Base-by-base conservation (phyloP, 2,329 filamentous ascomycete species). In the Neonectria sp. region DNA sequence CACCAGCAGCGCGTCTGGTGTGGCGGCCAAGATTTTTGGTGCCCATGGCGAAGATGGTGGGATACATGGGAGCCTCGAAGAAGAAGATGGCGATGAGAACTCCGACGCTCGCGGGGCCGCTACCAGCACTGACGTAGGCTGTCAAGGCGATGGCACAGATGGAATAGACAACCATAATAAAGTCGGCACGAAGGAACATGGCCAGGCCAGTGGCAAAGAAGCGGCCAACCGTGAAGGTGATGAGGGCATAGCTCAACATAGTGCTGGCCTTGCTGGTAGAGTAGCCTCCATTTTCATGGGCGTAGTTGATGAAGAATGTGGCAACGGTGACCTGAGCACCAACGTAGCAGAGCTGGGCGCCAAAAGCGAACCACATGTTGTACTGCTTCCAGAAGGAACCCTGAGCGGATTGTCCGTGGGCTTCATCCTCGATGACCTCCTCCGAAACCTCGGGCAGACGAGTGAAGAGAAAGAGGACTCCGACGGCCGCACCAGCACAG, bases 31-130 rank as follows among this genome's bases (percentile, higher is more conserved):
- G 85, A 7, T 92, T 92, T 21, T 91, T 87, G 82, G 94, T 93
- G 21, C 92, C 92, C 8, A 95, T 85, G 9, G 92, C 92, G 51
- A 95, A 90, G 75, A 95, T 94, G 24, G 92, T 95, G 0, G 93
- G 93, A 84, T 95, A 95, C 80, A 91, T 92, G 76, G 93, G 92
- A 6, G 89, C 91, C 81, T 93, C 92, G 79, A 95, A 95, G 84
- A 95, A 94, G 53, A 95, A 85, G 24, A 91, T 89, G 31, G 93
- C 70, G 79, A 89, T 93, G 35, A 94, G 85, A 84, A 94, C 90
- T n/a, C 85, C 82, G 64, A 90, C 82, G 55, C 86, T 86, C 1
- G 79, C 79, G 71, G 84, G 80, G 31, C 82, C 85, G 4, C 31
- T 5, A 12, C 79, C 71, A 67, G 83, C 79, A 3, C 84, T 84